A percentile compares a stretch with the other conserved stretches of the same genome.
Conservation (phyloP, 169 alveolate species). For the Eimeria falciformis region DNA sequence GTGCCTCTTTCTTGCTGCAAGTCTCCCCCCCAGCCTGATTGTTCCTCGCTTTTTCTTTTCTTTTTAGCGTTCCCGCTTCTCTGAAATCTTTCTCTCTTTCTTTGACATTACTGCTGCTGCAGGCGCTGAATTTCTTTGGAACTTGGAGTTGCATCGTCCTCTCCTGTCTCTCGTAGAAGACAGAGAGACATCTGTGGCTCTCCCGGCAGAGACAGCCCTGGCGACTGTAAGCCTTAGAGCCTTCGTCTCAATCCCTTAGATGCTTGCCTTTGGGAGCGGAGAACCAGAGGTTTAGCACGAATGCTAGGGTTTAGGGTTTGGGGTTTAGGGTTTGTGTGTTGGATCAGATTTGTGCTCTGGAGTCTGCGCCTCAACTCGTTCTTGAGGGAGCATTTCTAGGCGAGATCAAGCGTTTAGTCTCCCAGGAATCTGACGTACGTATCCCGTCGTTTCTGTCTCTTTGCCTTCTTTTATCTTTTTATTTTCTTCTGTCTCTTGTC, state of each 20-base stretch:
- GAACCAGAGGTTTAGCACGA: not conserved
- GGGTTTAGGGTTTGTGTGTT: conserved; percentile 5
- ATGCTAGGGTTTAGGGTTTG: not conserved
- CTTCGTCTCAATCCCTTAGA: not conserved
- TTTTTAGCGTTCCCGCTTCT: not conserved
- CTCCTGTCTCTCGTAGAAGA: conserved; percentile 5
- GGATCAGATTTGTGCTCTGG: conserved; percentile 2
- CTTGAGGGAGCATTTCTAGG: conserved; percentile 9
- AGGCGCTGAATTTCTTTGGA: conserved; percentile 25
- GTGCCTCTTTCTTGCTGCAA: not conserved
- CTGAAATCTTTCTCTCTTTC: not conserved
- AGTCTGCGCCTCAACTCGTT: not conserved
- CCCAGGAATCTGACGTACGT: not conserved
- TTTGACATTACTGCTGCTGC: conserved; percentile 35
- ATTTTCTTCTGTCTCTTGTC: not conserved
- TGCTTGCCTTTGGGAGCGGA: not conserved
- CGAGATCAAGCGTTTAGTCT: not conserved
- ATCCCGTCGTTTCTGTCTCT: not conserved
- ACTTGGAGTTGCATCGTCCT: conserved; percentile 19
- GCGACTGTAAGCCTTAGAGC: not conserved
- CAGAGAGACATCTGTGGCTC: conserved; percentile 32
- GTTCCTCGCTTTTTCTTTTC: not conserved
- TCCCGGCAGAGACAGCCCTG: conserved; percentile 28
- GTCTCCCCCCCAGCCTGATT: not conserved
- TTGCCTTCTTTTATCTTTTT: too few relatives aligned